Percentiles rank a stretch among this genome's conserved stretches.
These are phyloP conservation scores for Pseudogymnoascus sp. DNA, from an alignment of 2,329 filamentous ascomycete species.

Conservation along the genomic window DNA sequence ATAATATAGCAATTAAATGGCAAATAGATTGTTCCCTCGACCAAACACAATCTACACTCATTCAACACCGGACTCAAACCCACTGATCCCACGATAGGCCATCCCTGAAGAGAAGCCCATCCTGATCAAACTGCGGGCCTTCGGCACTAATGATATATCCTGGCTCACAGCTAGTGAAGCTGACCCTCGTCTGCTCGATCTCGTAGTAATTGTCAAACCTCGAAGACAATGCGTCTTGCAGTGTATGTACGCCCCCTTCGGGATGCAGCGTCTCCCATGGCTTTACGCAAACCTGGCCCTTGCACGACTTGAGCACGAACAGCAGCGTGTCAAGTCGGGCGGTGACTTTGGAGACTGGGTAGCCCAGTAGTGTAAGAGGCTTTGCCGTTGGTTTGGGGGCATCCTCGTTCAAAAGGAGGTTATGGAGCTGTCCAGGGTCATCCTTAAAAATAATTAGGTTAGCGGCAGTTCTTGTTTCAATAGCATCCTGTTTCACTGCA, in stretches of 20 bases:
- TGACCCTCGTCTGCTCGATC: conserved; percentile 40
- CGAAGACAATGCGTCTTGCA: conserved; percentile 43
- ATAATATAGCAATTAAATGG: neutral
- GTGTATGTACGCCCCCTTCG: conserved; percentile 40
- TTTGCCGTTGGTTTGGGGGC: conserved; percentile 10
- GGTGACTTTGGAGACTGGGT: conserved; percentile 35
- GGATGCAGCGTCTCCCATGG: conserved; percentile 55
- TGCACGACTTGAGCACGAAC: conserved; percentile 55
- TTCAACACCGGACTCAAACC: neutral
- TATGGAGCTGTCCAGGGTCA: conserved; percentile 44
- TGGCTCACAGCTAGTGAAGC: conserved; percentile 45
- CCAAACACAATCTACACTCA: neutral
- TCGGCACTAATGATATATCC: conserved; percentile 52
- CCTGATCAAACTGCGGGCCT: conserved; percentile 37
- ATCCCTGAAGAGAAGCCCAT: neutral
- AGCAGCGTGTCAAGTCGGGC: conserved; percentile 51
- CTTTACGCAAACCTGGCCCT: conserved; percentile 42
- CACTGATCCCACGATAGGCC: neutral
- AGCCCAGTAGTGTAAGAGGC: conserved; percentile 27
- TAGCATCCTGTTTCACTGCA: neutral
- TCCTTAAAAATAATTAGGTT: conserved; percentile 26
- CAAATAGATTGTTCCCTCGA: neutral
- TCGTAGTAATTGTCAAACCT: conserved; percentile 48
- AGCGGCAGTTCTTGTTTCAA: neutral
- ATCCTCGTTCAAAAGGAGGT: conserved; percentile 24